These are phyloP conservation scores for Reticulascus tulasneorum DNA, from an alignment of 2,329 filamentous ascomycete genomes.

Conservation along the genomic window DNA sequence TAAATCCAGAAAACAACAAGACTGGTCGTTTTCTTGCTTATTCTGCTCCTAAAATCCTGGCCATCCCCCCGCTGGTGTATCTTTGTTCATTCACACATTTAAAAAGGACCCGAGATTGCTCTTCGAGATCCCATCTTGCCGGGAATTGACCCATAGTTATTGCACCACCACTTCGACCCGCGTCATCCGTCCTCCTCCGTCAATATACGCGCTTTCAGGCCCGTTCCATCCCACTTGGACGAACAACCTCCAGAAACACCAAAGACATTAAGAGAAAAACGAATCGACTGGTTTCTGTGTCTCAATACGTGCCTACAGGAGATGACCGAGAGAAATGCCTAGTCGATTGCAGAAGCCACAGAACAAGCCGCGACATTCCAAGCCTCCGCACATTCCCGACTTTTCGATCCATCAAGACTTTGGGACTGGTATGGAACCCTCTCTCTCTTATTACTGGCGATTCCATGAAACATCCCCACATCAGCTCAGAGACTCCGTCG, in stretches of 20 bases:
- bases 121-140: no score
- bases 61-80: no score
- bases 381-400: constrained; percentile 12
- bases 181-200: neutral
- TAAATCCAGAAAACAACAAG: no score
- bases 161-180: constrained; percentile 1
- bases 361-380: constrained; percentile 18
- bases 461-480: constrained; percentile 7
- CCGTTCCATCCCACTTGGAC: constrained; percentile 2
- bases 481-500: constrained; percentile 1
- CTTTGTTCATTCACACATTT: no score
- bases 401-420: constrained; percentile 31
- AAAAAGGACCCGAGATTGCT: no score
- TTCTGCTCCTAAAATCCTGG: no score
- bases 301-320: neutral
- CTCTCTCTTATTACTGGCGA: constrained; percentile 1
- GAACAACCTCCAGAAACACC: no score
- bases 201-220: constrained; percentile 4
- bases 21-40: no score
- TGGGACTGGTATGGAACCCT: constrained; percentile 14
- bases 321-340: constrained; percentile 23
- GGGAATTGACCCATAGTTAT: no score
- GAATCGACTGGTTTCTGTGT: no score
- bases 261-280: no score
- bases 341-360: constrained; percentile 27